A percentile compares a stretch with the other conserved stretches of the same genome.
phyloP scores from a whole-genome alignment of 495 filamentous ascomycete genomes.

The Penicillium dipodomyicola region DNA sequence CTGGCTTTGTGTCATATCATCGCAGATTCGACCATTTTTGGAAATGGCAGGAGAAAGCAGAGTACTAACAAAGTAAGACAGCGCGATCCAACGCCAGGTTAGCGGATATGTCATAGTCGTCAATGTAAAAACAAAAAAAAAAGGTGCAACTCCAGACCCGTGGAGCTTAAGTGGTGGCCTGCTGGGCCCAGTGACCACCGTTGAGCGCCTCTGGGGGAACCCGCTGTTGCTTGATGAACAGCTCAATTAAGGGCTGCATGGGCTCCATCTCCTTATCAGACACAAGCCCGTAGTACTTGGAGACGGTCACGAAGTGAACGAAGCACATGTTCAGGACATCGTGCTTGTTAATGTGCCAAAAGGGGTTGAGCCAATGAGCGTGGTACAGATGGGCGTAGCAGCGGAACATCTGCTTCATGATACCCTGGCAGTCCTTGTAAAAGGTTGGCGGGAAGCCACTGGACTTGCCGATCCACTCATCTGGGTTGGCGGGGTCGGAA shows the following conservation, averaged over 20 bases:
- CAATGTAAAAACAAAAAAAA: constrained; percentile 21
- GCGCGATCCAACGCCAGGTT: constrained; percentile 41
- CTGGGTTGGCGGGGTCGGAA: constrained; percentile 47
- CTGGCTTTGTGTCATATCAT: constrained; percentile 30
- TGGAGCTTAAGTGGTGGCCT: constrained; percentile 38
- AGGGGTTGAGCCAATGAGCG: constrained; percentile 76
- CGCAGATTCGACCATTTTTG: constrained; percentile 21
- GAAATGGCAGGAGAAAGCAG: constrained; percentile 22
- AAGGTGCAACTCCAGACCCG: constrained; percentile 14
- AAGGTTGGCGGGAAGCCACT: constrained; percentile 87
- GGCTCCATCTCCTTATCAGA: constrained; percentile 84
- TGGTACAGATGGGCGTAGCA: constrained; percentile 92
- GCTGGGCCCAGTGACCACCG: constrained; percentile 49
- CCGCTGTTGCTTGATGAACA: constrained; percentile 81
- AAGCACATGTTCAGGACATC: constrained; percentile 94
- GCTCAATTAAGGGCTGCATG: constrained; percentile 87
- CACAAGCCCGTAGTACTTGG: constrained; percentile 78
- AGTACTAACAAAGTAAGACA: constrained; percentile 24
- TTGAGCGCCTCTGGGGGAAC: constrained; percentile 66
- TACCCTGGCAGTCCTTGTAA: constrained; percentile 79
- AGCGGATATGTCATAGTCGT: constrained; percentile 36
- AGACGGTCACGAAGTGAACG: constrained; percentile 87
- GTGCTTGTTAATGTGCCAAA: constrained; percentile 78
- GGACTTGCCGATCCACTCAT: constrained; percentile 80
- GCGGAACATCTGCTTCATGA: constrained; percentile 96